Base-by-base conservation (phyloP, 257 asterid species). In the Lavandula angustifolia region DNA sequence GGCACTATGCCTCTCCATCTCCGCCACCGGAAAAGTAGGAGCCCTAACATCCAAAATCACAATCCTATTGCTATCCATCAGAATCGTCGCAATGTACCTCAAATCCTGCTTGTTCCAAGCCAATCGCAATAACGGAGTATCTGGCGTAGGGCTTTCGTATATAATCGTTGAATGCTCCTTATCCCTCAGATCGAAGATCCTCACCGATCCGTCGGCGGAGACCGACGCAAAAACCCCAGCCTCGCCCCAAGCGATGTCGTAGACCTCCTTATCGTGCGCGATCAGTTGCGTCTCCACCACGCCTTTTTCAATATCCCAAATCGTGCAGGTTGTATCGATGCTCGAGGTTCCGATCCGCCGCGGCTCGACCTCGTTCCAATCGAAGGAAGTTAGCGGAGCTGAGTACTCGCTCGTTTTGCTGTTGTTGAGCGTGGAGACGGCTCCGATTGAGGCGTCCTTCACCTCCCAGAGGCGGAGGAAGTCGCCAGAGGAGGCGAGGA, bases 91-190 rank as follows among this genome's bases (percentile, higher is more conserved):
- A 97, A 92, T 87, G 60, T 92, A 89, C 77, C 98, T 92, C 77
- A 89, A 76, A 64, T 92, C 97, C 80, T 87, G 97, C 84, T 89
- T 92, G 67, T 92, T 92, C 97, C 98, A 92, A 29, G 98, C 95
- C 78, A 92, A 58, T 38, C 98, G 80, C 79, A 92, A 46, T 63
- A 92, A 59, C 0, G 98, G 95, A 16, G 92, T 85, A 13, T 92
- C 96, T 0, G 95, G 96, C 17, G 76, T 84, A 0, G 95, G 94
- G 33, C 94, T 79, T 76, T 89, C 96, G 50, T 92, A 92, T 10
- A 92, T 85, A 61, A 92, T 92, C 1, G 97, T 89, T 0, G 96
- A 92, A 69, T 92, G 97, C 78, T 92, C 97, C 63, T 92, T 89
- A 66, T 92, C 99, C 58, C 96, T 78, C 75, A 92, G 69, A 83